Base-by-base conservation (phyloP, 75 land plant species). In the Picea sitchensis region DNA sequence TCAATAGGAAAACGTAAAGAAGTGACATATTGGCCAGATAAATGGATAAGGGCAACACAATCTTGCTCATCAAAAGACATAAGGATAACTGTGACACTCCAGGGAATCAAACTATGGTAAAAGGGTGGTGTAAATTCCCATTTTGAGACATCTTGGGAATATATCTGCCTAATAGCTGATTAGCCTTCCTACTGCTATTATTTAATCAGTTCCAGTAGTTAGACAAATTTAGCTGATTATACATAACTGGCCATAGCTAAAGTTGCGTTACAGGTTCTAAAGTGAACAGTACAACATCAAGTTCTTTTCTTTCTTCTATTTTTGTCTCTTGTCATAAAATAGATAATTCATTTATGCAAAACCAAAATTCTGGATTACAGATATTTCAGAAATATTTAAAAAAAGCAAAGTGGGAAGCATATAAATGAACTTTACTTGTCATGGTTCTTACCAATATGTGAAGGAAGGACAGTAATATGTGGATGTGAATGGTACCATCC, bases 401-500 rank as follows among this genome's bases (percentile, higher is more conserved):
- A 20, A 12, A 41, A 57, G 17, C 32, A 76, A 63, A 20, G 38
- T 69, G 20, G 4, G 14, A 31, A 20, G 41, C 73, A 51, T 51
- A 51, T 51, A 51, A 51, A 51, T 51, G 56, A 9, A 51, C 2
- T 51, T 9, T 51, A 51, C 11, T 30, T 14, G 62, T 76, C 34
- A 51, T 51, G 56, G 47, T 15, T 51, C 96, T 78, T 83, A 95
- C 98, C 98, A 76, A 96, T 95, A 88, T 96, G 99, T 69, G 99
- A 96, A 41, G 99, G 99, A 76, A 94, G 90, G 68, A 96, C 97
- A 54, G 99, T 96, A 74, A 94, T 94, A 78, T 96, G 99, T 38
- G 99, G 99, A 86, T 96, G 98, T 58, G 99, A 96, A 73, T 96
- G 99, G 78, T 96, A 96, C 99, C 99, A 96, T 9, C 99, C 99